Evolutionary conservation across 768 basidiomycete genomes (phyloP), one percentile per base, ranked within the genome.

Genomic region (Boletus rufocinnamomeus): DNA sequence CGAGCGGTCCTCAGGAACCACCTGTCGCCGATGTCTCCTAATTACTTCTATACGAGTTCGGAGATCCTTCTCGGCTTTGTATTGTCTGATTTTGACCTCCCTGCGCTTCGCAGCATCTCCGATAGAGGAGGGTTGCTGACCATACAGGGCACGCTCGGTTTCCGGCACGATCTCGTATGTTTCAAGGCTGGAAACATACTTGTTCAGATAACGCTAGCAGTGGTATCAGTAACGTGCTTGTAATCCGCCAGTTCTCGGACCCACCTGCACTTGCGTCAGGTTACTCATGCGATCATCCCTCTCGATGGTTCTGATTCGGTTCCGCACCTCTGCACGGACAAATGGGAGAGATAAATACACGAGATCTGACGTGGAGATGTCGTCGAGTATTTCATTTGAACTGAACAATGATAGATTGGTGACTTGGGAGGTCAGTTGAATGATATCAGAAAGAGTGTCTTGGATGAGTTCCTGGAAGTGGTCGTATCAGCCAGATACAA

Each of bases 61-160:
- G 30, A 98, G 74, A 37, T 90, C 88, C 72, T 91, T 95, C 74
- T 96, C 94, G 56, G 84, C 82, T 72, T 88, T 86, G 72, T 85
- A 98, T 69, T 95, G 95, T 60, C 84, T 86, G 62, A 99, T 97
- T 77, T 97, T 99, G 35, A 87, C 72, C 63, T 96, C 94, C 63
- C 97, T 77, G 56, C 89, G 80, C 67, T 81, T 84, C 2, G 84
- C 82, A 21, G 87, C 82, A 71, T 98, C 89, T 11, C 66, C 72
- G 50, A 86, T 72, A n/a, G 76, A 65, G 10, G 78, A 77, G 11
- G 80, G 62, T 52, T 78, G 80, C 48, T 79, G 79, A 45, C 74
- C 76, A 63, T 86, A 82, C 13, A 93, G 68, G 14, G 71, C 73
- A 47, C 81, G 81, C 63, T 92, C 88, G 3, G 79, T 77, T 34